These are phyloP conservation scores for Yarrowia sp. DNA, from an alignment of 805 yeast genomes.

Conservation along the genomic window DNA sequence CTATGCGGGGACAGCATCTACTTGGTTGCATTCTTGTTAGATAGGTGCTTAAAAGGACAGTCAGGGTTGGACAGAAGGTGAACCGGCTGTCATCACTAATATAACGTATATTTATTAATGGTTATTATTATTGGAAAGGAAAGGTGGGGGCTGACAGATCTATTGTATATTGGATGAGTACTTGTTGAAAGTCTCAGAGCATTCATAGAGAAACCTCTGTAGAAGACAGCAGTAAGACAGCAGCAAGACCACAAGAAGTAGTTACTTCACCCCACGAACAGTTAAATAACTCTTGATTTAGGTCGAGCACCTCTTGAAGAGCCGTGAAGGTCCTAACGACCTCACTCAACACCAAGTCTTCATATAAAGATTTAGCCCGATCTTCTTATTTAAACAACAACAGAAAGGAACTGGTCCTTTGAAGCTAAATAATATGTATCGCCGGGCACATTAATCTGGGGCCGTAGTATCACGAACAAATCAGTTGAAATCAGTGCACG, in stretches of 20 bases:
- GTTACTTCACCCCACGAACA: too few relatives aligned
- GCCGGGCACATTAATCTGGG: slow-evolving; percentile 44
- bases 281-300: too few relatives aligned
- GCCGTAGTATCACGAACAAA: slow-evolving; percentile 42
- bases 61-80: not conserved
- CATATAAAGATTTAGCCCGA: slow-evolving; percentile 41
- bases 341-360: too few relatives aligned
- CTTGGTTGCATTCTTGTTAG: slow-evolving; percentile 29
- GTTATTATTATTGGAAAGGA: slow-evolving; percentile 2
- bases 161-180: not conserved
- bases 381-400: slow-evolving; percentile 45
- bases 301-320: too few relatives aligned
- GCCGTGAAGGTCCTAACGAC: too few relatives aligned
- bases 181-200: too few relatives aligned
- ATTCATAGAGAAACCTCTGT: too few relatives aligned
- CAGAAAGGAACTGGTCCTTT: slow-evolving; percentile 39
- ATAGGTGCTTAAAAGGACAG: slow-evolving; percentile 1
- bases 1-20: slow-evolving; percentile 27
- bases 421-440: slow-evolving; percentile 45
- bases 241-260: too few relatives aligned
- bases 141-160: too few relatives aligned
- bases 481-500: slow-evolving; percentile 25
- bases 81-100: slow-evolving; percentile 7
- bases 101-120: slow-evolving; percentile 21
- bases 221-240: too few relatives aligned